These are phyloP conservation scores for Pelargonium nanum DNA, from an alignment of 345 rosid species.

Conservation along the genomic window DNA sequence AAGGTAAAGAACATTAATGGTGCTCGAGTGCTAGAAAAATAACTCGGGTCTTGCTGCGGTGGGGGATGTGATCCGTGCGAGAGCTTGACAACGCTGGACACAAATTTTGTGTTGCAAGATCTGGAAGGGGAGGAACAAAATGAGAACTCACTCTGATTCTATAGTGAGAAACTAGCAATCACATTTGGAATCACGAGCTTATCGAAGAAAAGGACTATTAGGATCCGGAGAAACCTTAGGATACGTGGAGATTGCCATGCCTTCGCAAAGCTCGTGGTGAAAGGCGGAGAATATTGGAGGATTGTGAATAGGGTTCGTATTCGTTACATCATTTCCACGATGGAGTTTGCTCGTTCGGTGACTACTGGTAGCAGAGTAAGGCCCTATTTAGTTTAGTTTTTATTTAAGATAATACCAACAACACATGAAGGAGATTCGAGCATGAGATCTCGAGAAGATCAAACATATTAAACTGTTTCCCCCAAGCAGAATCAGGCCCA, in stretches of 20 bases:
- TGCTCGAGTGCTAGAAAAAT: too few species aligned
- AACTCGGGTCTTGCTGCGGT: too few species aligned
- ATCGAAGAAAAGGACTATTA: conserved; percentile 31
- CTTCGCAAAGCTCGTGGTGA: conserved; percentile 44
- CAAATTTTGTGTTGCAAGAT: conserved; percentile 51
- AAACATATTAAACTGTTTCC: too few species aligned
- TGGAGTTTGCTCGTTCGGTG: conserved; percentile 59
- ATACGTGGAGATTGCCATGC: conserved; percentile 64
- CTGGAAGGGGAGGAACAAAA: conserved; percentile 66
- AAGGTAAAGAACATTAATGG: too few species aligned
- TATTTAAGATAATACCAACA: too few species aligned
- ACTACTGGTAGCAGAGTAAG: conserved; percentile 48
- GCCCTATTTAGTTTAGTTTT: too few species aligned
- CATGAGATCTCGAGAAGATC: too few species aligned
- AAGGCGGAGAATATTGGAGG: conserved; percentile 33
- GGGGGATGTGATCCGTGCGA: too few species aligned
- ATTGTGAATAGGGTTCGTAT: conserved; percentile 56
- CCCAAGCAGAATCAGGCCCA: too few species aligned
- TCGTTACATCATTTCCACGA: conserved; percentile 53
- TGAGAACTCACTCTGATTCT: conserved; percentile 50
- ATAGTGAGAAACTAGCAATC: conserved; percentile 62
- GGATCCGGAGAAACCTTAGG: conserved; percentile 57
- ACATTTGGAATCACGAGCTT: conserved; percentile 38
- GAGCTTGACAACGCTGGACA: conserved; percentile 47
- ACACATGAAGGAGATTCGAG: too few species aligned